These are phyloP conservation scores for Xylariaceae sp. DNA, from an alignment of 2,329 filamentous ascomycete species.

Conservation along the genomic window DNA sequence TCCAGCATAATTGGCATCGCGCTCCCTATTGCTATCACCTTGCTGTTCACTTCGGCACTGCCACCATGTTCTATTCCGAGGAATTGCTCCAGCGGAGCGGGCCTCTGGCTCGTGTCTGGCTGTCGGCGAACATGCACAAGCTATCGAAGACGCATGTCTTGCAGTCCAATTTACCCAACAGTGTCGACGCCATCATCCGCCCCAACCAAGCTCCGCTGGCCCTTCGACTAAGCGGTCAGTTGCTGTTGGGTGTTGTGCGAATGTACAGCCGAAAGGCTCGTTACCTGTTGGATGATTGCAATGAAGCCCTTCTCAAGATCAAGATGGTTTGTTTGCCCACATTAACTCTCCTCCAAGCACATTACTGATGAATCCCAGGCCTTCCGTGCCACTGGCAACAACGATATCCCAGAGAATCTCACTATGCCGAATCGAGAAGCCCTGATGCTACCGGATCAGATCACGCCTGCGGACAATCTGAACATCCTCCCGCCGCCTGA, in stretches of 20 bases:
- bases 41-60: neutral
- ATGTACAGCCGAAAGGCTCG: constrained; percentile 97
- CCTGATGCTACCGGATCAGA: constrained; percentile 81
- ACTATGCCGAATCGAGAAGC: constrained; percentile 78
- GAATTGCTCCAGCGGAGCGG: constrained; percentile 93
- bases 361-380: constrained; percentile 55
- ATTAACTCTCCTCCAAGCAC: neutral
- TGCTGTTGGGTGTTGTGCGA: constrained; percentile 89
- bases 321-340: constrained; percentile 66
- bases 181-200: constrained; percentile 90
- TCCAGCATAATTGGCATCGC: constrained; percentile 4
- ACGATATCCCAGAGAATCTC: constrained; percentile 82
- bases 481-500: constrained; percentile 79
- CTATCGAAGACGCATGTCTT: constrained; percentile 94
- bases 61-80: constrained; percentile 93
- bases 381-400: constrained; percentile 89
- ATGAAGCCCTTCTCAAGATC: constrained; percentile 94
- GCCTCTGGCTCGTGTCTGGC: constrained; percentile 94
- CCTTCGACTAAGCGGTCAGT: constrained; percentile 84
- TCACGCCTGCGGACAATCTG: constrained; percentile 83
- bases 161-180: constrained; percentile 90
- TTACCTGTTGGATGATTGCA: constrained; percentile 94
- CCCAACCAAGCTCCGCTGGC: constrained; percentile 93
- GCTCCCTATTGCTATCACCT: neutral
- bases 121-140: constrained; percentile 97